phyloP scores from a whole-genome alignment of 2,329 filamentous ascomycete species.

The Juglanconis juglandina region DNA sequence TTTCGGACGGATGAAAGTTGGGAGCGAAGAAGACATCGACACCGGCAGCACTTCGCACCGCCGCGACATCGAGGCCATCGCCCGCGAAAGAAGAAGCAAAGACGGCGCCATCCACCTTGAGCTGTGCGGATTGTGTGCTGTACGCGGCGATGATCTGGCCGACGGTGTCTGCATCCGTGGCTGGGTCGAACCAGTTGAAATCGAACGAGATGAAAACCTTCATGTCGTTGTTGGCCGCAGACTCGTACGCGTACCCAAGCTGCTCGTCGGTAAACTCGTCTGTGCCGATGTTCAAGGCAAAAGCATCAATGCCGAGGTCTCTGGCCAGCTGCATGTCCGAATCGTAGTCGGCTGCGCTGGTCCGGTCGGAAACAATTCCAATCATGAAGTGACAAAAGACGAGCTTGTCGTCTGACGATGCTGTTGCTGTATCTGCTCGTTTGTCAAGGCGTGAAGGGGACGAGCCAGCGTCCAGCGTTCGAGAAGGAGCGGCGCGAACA shows the following conservation, averaged over 20 bases:
- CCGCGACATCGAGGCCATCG: slow-evolving; percentile 41
- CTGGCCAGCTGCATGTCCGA: slow-evolving; percentile 18
- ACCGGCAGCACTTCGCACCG: slow-evolving; percentile 39
- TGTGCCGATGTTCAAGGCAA: slow-evolving; percentile 28
- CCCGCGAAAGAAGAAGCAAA: slow-evolving; percentile 54
- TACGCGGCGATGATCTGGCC: slow-evolving; percentile 46
- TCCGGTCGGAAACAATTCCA: slow-evolving; percentile 16
- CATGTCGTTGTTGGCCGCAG: slow-evolving; percentile 43
- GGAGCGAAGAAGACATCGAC: slow-evolving; percentile 45
- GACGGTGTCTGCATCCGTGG: slow-evolving; percentile 34
- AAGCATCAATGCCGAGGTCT: slow-evolving; percentile 28
- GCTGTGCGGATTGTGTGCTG: slow-evolving; percentile 40
- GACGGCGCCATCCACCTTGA: slow-evolving; percentile 44
- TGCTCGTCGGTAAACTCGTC: slow-evolving; percentile 42
- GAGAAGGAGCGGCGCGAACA: slow-evolving; percentile 3
- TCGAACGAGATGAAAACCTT: slow-evolving; percentile 58
- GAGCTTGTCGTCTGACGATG: slow-evolving; percentile 11
- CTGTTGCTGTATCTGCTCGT: slow-evolving; percentile 2
- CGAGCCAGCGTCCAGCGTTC: slow-evolving; percentile 1
- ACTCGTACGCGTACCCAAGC: slow-evolving; percentile 45
- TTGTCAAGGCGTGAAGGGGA: background rate
- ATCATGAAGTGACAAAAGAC: slow-evolving; percentile 20
- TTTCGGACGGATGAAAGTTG: slow-evolving; percentile 44
- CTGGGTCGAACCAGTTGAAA: slow-evolving; percentile 17
- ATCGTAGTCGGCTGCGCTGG: slow-evolving; percentile 18